Conservation (phyloP, 352 stramenopile genomes). For the Aphanomyces stellatus region DNA sequence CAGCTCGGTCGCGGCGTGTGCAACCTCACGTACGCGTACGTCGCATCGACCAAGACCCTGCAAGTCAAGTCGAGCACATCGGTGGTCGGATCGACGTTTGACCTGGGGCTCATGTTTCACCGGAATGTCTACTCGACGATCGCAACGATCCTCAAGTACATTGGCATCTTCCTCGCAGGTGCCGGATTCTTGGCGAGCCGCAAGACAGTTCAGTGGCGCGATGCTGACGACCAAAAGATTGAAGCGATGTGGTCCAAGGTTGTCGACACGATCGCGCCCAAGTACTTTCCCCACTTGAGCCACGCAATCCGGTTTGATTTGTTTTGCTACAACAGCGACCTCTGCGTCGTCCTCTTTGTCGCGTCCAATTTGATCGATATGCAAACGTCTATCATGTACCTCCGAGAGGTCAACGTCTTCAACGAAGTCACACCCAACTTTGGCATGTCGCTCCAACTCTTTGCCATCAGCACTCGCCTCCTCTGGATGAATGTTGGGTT, state of each 20-base stretch:
- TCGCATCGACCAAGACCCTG: background rate
- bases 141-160: background rate
- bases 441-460: background rate
- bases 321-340: conserved; percentile 21
- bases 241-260: background rate
- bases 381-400: background rate
- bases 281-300: conserved; percentile 15
- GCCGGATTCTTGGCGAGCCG: conserved; percentile 1
- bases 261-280: background rate
- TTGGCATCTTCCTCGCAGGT: background rate
- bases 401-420: background rate
- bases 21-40: background rate
- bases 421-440: background rate
- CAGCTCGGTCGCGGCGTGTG: background rate
- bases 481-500: conserved; percentile 2
- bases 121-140: background rate
- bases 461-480: background rate
- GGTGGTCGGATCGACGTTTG: background rate
- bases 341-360: background rate
- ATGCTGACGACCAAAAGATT: background rate
- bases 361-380: background rate
- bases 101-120: background rate
- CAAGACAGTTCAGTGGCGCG: background rate
- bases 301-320: conserved; percentile 8
- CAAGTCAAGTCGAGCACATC: background rate